These are phyloP conservation scores for Ogataea siamensis DNA, from an alignment of 805 yeast genomes.

Conservation along the genomic window DNA sequence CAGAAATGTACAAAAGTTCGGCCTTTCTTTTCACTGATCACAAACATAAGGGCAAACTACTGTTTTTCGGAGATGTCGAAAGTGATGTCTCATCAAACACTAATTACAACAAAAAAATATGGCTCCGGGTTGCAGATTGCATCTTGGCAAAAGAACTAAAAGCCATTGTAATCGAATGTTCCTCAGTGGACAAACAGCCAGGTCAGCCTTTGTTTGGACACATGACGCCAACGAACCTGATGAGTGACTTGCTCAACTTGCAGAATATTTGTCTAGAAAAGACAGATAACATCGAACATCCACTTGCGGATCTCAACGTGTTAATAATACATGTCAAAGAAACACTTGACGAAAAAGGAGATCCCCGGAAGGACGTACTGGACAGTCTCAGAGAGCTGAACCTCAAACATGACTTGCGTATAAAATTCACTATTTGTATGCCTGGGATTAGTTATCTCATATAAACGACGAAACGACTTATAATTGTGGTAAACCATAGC, in stretches of 20 bases:
- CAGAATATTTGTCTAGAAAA: constrained; percentile 24
- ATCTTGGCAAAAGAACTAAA: constrained; percentile 41
- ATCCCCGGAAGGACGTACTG: constrained; percentile 60
- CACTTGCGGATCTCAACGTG: constrained; percentile 44
- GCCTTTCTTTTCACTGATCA: constrained; percentile 52
- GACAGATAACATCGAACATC: constrained; percentile 20
- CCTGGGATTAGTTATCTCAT: constrained; percentile 49
- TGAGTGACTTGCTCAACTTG: constrained; percentile 49
- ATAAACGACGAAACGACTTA: constrained; percentile 15
- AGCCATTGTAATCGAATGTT: constrained; percentile 76
- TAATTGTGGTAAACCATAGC: constrained; percentile 63
- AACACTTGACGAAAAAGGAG: constrained; percentile 32
- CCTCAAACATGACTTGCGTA: constrained; percentile 36
- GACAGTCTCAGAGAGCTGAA: constrained; percentile 45
- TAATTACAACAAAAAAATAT: constrained; percentile 42
- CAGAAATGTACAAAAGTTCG: constrained; percentile 43
- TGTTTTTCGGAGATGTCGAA: constrained; percentile 85
- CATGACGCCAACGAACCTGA: constrained; percentile 62
- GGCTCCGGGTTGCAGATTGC: constrained; percentile 54
- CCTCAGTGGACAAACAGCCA: constrained; percentile 47
- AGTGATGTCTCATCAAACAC: constrained; percentile 51
- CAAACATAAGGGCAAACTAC: constrained; percentile 36
- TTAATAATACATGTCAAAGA: constrained; percentile 57
- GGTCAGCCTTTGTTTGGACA: constrained; percentile 71
- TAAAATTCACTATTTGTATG: constrained; percentile 50